A percentile compares a stretch with the other conserved stretches of the same genome.
These are phyloP conservation scores for Aspergillus clavatus DNA, from an alignment of 2,329 filamentous ascomycete species.

Conservation along the genomic window DNA sequence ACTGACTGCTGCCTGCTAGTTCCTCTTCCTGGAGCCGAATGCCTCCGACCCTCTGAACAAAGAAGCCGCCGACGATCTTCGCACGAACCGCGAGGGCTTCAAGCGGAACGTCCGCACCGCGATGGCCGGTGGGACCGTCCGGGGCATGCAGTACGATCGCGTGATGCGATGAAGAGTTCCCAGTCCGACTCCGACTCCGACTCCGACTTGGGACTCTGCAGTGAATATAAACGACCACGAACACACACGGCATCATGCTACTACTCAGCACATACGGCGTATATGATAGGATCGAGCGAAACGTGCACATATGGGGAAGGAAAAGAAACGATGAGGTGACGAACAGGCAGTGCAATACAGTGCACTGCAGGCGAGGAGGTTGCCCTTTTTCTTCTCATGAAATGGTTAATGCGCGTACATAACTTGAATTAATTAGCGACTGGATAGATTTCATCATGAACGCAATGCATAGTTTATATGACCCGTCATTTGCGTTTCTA, in stretches of 20 bases:
- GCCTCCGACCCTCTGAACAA: slow-evolving; percentile 97
- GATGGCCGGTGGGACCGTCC: slow-evolving; percentile 76
- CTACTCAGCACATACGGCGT: neutral
- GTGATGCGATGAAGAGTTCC: slow-evolving; percentile 70
- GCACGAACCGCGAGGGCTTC: slow-evolving; percentile 79
- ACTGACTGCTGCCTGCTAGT: slow-evolving; percentile 49
- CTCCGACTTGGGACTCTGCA: no score
- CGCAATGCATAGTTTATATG: slow-evolving; percentile 18
- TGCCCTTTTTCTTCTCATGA: no score
- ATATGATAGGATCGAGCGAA: neutral
- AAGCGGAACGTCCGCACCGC: slow-evolving; percentile 81
- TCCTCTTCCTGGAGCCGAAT: slow-evolving; percentile 96
- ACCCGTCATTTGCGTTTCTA: no score
- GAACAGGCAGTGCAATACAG: no score
- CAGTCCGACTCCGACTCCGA: no score
- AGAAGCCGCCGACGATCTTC: slow-evolving; percentile 89
- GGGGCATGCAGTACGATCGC: slow-evolving; percentile 68
- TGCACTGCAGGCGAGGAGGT: no score
- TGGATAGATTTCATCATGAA: slow-evolving; percentile 27
- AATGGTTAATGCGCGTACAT: slow-evolving; percentile 21
- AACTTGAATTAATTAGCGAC: slow-evolving; percentile 32
- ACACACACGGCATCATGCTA: no score
- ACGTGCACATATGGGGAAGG: neutral
- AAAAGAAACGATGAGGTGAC: no score
- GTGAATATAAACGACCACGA: no score